Evolutionary conservation across 495 filamentous ascomycete species (phyloP).

Genomic region (Podospora appendiculata): DNA sequence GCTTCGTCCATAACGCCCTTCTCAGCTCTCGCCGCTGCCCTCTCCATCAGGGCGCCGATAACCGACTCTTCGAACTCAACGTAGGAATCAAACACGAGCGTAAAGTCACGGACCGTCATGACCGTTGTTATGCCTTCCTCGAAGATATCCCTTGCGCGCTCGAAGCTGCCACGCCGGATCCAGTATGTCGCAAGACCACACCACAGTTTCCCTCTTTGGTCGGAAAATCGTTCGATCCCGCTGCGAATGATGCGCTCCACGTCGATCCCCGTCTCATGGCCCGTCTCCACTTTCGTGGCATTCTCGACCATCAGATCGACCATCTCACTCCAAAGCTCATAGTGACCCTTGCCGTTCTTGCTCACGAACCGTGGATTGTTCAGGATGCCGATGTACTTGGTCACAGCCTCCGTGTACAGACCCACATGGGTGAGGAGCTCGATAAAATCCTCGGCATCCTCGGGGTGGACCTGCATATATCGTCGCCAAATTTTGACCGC

Average conservation of each 20-base stretch:
- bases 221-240: constrained; percentile 85
- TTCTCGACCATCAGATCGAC: constrained; percentile 92
- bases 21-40: constrained; percentile 71
- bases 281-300: constrained; percentile 77
- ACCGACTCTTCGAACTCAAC: constrained; percentile 96
- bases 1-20: constrained; percentile 76
- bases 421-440: constrained; percentile 75
- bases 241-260: constrained; percentile 92
- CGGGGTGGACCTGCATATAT: constrained; percentile 97
- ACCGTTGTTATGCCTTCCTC: constrained; percentile 97
- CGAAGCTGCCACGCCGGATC: constrained; percentile 88
- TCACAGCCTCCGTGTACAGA: constrained; percentile 85
- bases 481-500: constrained; percentile 89
- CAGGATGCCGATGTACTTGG: constrained; percentile 87
- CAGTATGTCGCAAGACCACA: constrained; percentile 93
- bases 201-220: constrained; percentile 97
- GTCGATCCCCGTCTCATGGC: constrained; percentile 71
- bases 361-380: constrained; percentile 89
- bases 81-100: constrained; percentile 92
- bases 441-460: constrained; percentile 93
- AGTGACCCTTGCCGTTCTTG: constrained; percentile 88
- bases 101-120: constrained; percentile 99
- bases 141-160: constrained; percentile 81
- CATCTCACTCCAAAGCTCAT: constrained; percentile 97
- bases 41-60: constrained; percentile 84